phyloP scores from a whole-genome alignment of 805 yeast species.

The Wickerhamomyces mucosus region DNA sequence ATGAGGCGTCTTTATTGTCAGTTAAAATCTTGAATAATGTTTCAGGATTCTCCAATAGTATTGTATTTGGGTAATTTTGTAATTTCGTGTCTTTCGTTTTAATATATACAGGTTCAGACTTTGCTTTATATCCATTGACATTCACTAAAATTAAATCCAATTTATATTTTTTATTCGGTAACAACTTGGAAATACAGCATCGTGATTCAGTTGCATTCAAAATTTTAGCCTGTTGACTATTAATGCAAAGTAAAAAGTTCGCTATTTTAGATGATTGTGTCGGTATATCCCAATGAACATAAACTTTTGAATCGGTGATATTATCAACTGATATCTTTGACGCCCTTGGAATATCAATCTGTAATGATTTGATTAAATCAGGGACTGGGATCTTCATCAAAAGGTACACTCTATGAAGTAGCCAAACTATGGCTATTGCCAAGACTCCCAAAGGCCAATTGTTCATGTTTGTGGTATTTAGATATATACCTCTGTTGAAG shows the following conservation, averaged over 20 bases:
- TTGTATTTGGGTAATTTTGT: slow-evolving; percentile 12
- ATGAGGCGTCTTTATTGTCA: slow-evolving; percentile 23
- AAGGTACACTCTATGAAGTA: slow-evolving; percentile 11
- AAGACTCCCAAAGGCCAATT: slow-evolving; percentile 12
- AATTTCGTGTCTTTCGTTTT: slow-evolving; percentile 25
- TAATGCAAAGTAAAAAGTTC: slow-evolving; percentile 28
- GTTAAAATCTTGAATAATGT: slow-evolving; percentile 26
- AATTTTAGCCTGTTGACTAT: slow-evolving; percentile 27
- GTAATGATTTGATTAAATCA: slow-evolving; percentile 34
- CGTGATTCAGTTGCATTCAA: slow-evolving; percentile 28
- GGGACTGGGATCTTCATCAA: slow-evolving; percentile 32
- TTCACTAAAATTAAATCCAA: slow-evolving; percentile 35
- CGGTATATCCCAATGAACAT: slow-evolving; percentile 45
- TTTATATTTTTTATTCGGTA: slow-evolving; percentile 29
- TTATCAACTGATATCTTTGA: slow-evolving; percentile 48
- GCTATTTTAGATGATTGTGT: slow-evolving; percentile 18
- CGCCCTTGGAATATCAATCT: slow-evolving; percentile 45
- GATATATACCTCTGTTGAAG: too few relatives aligned
- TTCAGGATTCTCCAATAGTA: slow-evolving; percentile 28
- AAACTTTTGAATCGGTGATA: slow-evolving; percentile 34
- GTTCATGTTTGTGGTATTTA: too few relatives aligned
- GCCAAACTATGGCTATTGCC: slow-evolving; percentile 16
- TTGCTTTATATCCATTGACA: slow-evolving; percentile 29
- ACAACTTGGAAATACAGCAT: slow-evolving; percentile 24
- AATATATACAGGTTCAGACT: slow-evolving; percentile 30